Conservation (phyloP, 345 rosid genomes). For the Citrus reticulata region DNA sequence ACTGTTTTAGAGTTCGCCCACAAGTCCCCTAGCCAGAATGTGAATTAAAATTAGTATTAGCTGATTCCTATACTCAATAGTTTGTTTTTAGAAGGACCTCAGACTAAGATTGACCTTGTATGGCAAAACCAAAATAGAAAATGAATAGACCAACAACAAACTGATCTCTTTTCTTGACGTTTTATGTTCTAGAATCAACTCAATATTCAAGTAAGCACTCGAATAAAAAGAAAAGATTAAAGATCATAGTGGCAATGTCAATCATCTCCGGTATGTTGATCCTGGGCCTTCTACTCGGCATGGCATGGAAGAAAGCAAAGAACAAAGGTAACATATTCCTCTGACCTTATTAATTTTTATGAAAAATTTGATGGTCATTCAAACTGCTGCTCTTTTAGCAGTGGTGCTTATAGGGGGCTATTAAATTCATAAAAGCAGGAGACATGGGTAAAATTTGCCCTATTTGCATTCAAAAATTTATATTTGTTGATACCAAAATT, state of each 20-base stretch:
- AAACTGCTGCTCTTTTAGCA: background rate
- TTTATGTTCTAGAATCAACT: background rate
- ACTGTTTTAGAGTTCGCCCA: too few species aligned
- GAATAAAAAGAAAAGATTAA: background rate
- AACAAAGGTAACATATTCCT: slow-evolving; percentile 4
- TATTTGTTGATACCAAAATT: too few species aligned
- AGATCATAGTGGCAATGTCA: background rate
- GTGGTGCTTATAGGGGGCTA: background rate
- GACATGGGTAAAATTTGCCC: background rate
- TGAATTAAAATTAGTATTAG: background rate
- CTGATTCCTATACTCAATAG: background rate
- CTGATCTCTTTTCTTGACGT: background rate
- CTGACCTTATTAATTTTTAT: background rate
- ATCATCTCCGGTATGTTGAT: background rate
- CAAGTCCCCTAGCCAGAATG: background rate
- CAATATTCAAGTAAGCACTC: background rate
- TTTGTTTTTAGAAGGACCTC: background rate
- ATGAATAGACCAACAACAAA: background rate
- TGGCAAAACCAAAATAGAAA: background rate
- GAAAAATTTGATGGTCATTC: background rate
- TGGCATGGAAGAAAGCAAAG: background rate
- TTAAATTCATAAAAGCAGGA: background rate
- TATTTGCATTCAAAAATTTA: background rate
- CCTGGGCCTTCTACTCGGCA: background rate
- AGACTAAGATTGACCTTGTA: background rate